Evolutionary conservation across 306 rosid genomes (phyloP).

Genomic region (Castanea sativa): DNA sequence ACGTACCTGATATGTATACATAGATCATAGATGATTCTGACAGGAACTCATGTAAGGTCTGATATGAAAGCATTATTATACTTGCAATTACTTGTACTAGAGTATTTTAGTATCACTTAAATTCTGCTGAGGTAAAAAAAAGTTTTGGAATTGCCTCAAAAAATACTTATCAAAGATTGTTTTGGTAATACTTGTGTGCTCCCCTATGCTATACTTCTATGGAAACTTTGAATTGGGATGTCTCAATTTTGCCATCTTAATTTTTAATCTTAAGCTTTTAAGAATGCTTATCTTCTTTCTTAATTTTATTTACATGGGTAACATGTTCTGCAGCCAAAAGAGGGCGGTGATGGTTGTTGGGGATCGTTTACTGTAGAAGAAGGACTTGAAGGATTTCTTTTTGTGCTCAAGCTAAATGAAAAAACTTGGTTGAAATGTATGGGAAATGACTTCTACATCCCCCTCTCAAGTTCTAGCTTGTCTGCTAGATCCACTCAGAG

Average conservation of each 20-base stretch:
- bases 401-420: constrained; percentile 73
- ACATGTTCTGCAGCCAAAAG: constrained; percentile 62
- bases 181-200: not conserved
- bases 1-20: not conserved
- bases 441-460: constrained; percentile 54
- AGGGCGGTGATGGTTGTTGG: constrained; percentile 55
- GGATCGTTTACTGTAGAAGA: constrained; percentile 65
- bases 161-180: too few relatives aligned
- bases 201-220: constrained; percentile 7
- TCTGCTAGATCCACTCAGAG: constrained; percentile 26
- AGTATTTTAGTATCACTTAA: not conserved
- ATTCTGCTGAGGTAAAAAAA: not conserved
- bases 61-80: constrained; percentile 9
- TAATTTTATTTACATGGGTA: not conserved
- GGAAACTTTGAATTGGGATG: constrained; percentile 19
- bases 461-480: constrained; percentile 45
- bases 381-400: constrained; percentile 73
- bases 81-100: not conserved
- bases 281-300: constrained; percentile 20
- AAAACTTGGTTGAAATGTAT: constrained; percentile 60
- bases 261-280: not conserved
- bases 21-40: not conserved
- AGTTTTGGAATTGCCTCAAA: too few relatives aligned
- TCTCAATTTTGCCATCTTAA: not conserved
- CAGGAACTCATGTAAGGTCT: constrained; percentile 7